Percentiles rank a stretch among this genome's conserved stretches.
phyloP scores from a whole-genome alignment of 306 rosid genomes.

The Dicorynia guianensis region DNA sequence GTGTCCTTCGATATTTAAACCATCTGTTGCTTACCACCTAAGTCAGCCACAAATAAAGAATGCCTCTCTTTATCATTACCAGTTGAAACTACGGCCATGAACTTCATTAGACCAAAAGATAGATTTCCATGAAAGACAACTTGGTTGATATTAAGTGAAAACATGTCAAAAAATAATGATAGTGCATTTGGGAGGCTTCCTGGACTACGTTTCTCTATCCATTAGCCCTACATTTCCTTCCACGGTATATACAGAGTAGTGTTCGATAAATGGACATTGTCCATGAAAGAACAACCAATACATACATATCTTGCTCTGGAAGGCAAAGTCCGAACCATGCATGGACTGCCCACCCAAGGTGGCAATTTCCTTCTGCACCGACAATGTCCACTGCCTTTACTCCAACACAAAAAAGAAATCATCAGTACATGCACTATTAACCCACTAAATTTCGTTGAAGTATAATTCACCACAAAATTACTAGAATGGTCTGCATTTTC shows the following conservation, averaged over 20 bases:
- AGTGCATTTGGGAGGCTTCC: slow-evolving; percentile 71
- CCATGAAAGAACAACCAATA: slow-evolving; percentile 80
- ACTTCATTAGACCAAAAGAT: slow-evolving; percentile 72
- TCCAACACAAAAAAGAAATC: slow-evolving; percentile 96
- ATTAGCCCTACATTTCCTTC: slow-evolving; percentile 56
- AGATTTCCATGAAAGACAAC: slow-evolving; percentile 81
- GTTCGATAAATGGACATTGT: slow-evolving; percentile 45
- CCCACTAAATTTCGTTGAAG: slow-evolving; percentile 55
- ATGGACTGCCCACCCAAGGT: slow-evolving; percentile 93
- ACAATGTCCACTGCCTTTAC: slow-evolving; percentile 89
- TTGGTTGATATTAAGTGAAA: slow-evolving; percentile 77
- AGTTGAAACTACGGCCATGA: slow-evolving; percentile 74
- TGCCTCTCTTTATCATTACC: slow-evolving; percentile 58
- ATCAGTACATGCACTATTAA: slow-evolving; percentile 82
- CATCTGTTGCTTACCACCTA: slow-evolving; percentile 69
- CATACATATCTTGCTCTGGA: slow-evolving; percentile 82
- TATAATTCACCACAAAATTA: slow-evolving; percentile 37
- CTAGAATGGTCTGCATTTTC: slow-evolving; percentile 40
- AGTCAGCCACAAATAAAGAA: slow-evolving; percentile 74
- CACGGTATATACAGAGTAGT: slow-evolving; percentile 47
- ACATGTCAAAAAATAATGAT: slow-evolving; percentile 77
- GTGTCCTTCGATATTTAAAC: slow-evolving; percentile 58
- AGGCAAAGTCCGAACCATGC: slow-evolving; percentile 66
- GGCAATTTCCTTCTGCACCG: slow-evolving; percentile 86
- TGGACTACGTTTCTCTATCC: slow-evolving; percentile 63